Conservation (phyloP, 192 early-diverging fungal species). For the Ramicandelaber brevisporus region DNA sequence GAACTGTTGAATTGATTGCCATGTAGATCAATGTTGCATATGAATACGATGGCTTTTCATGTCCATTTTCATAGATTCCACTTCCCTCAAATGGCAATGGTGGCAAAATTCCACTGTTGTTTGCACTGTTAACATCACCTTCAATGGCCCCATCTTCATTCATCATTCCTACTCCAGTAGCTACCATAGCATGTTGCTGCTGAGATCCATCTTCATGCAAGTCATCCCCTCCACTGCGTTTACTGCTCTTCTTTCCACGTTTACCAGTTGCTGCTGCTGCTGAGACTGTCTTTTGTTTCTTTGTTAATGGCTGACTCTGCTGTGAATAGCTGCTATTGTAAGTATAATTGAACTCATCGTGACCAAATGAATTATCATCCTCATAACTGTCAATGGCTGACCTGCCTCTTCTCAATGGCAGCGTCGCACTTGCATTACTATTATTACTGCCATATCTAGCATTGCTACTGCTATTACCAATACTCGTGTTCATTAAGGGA, state of each 20-base stretch:
- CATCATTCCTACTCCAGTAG: conserved; percentile 10
- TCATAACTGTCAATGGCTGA: too few relatives aligned
- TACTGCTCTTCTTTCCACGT: too few relatives aligned
- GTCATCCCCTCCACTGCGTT: neutral
- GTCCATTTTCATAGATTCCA: neutral
- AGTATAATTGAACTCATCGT: too few relatives aligned
- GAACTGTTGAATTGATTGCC: conserved; percentile 53
- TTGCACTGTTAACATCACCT: too few relatives aligned
- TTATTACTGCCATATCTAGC: neutral
- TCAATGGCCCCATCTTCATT: too few relatives aligned
- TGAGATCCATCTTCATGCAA: neutral
- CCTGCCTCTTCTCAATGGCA: neutral
- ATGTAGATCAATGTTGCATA: conserved; percentile 76
- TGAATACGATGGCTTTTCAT: conserved; percentile 53
- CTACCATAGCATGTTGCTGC: neutral
- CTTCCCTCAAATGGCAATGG: conserved; percentile 1
- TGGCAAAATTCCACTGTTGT: conserved; percentile 10
- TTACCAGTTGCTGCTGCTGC: too few relatives aligned
- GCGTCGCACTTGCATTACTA: neutral
- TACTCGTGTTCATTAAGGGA: too few relatives aligned
- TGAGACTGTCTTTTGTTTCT: too few relatives aligned
- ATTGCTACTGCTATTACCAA: too few relatives aligned
- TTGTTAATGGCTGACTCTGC: too few relatives aligned
- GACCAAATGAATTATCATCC: too few relatives aligned
- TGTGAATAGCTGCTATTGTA: too few relatives aligned